Conservation (phyloP, 176 grass and related monocot species). For the Leersia perrieri region DNA sequence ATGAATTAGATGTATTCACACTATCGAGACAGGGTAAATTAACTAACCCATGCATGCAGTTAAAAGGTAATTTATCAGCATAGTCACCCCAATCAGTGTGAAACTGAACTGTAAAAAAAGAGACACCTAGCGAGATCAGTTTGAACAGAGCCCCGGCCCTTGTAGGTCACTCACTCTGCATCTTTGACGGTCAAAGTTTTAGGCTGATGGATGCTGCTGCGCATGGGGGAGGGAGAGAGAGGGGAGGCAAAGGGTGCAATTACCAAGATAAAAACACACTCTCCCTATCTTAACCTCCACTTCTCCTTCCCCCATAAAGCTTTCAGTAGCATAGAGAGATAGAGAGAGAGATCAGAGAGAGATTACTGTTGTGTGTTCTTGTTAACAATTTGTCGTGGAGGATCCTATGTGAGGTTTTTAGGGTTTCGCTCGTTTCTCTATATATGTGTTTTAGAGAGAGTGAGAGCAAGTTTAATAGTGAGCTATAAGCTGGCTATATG, state of each 20-base stretch:
- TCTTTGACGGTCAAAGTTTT: constrained; percentile 82
- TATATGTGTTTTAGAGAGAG: constrained; percentile 43
- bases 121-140: constrained; percentile 5
- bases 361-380: neutral
- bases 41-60: neutral
- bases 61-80: neutral
- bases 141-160: constrained; percentile 14
- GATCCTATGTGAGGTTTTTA: constrained; percentile 55
- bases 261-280: constrained; percentile 65
- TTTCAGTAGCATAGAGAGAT: too few species aligned
- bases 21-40: neutral
- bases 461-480: too few species aligned
- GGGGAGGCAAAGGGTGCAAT: constrained; percentile 46
- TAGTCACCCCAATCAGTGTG: neutral
- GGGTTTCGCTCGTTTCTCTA: constrained; percentile 43
- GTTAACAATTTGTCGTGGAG: constrained; percentile 47
- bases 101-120: neutral
- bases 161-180: too few species aligned
- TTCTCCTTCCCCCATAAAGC: constrained; percentile 48
- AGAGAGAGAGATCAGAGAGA: neutral
- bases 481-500: too few species aligned
- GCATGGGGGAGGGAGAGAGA: neutral
- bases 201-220: constrained; percentile 24
- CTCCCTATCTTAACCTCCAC: constrained; percentile 53
- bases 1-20: neutral